A percentile compares a stretch with the other conserved stretches of the same genome.
Evolutionary conservation across 148 eudicot species (phyloP).

Genomic region (Chenopodium formosanum): DNA sequence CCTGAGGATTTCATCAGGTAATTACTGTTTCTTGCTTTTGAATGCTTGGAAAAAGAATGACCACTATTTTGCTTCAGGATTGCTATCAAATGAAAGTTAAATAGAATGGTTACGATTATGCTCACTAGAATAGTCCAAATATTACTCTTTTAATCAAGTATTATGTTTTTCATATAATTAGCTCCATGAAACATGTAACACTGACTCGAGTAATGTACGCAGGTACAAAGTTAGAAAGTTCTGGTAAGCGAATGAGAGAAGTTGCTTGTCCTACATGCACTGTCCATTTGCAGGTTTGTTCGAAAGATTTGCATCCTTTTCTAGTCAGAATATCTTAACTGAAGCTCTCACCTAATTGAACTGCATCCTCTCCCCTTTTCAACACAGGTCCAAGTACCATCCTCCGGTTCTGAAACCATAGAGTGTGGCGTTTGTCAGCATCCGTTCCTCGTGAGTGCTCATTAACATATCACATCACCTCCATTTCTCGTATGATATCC

Average conservation of each 20-base stretch:
- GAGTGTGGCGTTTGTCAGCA: constrained; percentile 98
- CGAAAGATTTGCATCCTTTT: background rate
- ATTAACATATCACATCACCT: constrained; percentile 28
- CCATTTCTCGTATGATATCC: background rate
- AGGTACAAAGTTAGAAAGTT: constrained; percentile 64
- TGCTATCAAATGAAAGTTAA: background rate
- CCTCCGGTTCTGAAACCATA: constrained; percentile 91
- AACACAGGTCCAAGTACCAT: constrained; percentile 84
- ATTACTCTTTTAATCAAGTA: background rate
- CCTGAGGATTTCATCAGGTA: constrained; percentile 74
- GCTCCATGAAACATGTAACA: background rate
- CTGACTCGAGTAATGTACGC: constrained; percentile 9
- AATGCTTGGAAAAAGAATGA: background rate
- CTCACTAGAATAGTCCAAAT: background rate
- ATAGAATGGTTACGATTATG: background rate
- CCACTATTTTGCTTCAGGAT: background rate
- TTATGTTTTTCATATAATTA: background rate
- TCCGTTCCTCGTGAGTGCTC: constrained; percentile 81
- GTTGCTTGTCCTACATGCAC: constrained; percentile 99
- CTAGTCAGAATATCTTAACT: background rate
- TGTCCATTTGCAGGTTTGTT: constrained; percentile 87
- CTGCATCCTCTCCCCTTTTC: no score
- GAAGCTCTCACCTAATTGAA: background rate
- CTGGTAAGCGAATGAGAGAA: constrained; percentile 79
- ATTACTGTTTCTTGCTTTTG: constrained; percentile 10